These are phyloP conservation scores for Zoysia matrella DNA, from an alignment of 202 grass and related monocot species.

Conservation along the genomic window DNA sequence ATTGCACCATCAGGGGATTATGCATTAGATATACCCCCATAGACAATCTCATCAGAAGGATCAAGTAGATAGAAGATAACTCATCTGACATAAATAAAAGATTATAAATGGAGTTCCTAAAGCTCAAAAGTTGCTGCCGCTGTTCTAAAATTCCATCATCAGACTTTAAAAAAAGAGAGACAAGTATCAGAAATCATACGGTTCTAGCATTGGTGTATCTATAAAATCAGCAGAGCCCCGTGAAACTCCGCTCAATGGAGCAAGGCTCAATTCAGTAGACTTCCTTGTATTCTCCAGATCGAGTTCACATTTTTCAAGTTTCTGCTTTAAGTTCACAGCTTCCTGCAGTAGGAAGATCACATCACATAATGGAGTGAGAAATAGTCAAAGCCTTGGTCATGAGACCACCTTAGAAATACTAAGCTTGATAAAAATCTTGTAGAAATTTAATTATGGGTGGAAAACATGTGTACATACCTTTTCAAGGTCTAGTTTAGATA, in stretches of 20 bases:
- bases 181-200: constrained; percentile 50
- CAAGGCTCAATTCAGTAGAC: constrained; percentile 74
- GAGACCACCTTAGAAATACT: constrained; percentile 2
- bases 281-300: constrained; percentile 93
- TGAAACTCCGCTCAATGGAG: constrained; percentile 54
- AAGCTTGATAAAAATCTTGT: constrained; percentile 25
- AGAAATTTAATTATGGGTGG: background rate
- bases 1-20: background rate
- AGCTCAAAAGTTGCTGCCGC: background rate
- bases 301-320: constrained; percentile 77
- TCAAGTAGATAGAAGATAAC: background rate
- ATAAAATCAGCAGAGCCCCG: constrained; percentile 29
- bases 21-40: background rate
- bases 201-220: constrained; percentile 47
- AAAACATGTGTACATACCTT: constrained; percentile 57
- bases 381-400: background rate
- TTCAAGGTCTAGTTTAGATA: constrained; percentile 67
- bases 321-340: constrained; percentile 73
- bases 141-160: background rate
- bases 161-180: background rate
- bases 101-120: background rate
- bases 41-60: too few relatives aligned
- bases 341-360: constrained; percentile 57
- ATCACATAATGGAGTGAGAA: constrained; percentile 16
- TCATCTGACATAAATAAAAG: background rate